Base-by-base conservation (phyloP, 805 yeast genomes). In the Saturnispora dispora region DNA sequence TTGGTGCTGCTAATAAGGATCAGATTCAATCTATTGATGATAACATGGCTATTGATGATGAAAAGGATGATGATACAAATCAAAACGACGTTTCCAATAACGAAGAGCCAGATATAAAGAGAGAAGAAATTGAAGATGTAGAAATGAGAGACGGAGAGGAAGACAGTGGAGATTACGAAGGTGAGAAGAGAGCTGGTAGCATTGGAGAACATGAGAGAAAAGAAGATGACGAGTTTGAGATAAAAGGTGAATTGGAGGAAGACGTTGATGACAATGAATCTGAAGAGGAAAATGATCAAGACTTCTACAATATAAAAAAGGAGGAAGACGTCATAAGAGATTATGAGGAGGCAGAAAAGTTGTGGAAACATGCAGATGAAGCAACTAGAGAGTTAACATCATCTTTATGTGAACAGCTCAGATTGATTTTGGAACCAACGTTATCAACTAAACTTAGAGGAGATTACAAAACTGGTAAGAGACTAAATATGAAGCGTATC, bases 401-500 rank as follows among this genome's bases (percentile, higher is more conserved):
- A 0, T 82, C 88, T 18, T 73, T 93, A 40, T 84, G 96, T 64
- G 99, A 93, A 69, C 99, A 93, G 67, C 74, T 93, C 53, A 76
- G 99, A 40, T 76, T 93, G 56, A 93, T 93, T 63, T 72, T 93
- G 57, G 98, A 90, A 65, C 99, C 99, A 4, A 93, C 99, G 0
- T 72, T 87, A 54, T 95, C 97, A n/a, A 91, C 98, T 3, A 93
- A 93, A 65, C 73, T 93, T 52, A 81, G 79, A 55, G 99, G 99
- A 63, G 99, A 93, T 65, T 93, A 88, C 70, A 89, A 90, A 68
- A 90, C 97, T 2, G 99, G 99, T 66, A 93, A 93, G 67, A 77
- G 99, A 58, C 77, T 93, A 61, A 93, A 93, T 68, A 90, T 93
- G 98, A 93, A 91, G 74, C 77, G 97, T 58, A 93, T 93, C 61